A percentile compares a stretch with the other conserved stretches of the same genome.
Conservation (phyloP, 495 filamentous ascomycete species). For the Cercophora scortea region DNA sequence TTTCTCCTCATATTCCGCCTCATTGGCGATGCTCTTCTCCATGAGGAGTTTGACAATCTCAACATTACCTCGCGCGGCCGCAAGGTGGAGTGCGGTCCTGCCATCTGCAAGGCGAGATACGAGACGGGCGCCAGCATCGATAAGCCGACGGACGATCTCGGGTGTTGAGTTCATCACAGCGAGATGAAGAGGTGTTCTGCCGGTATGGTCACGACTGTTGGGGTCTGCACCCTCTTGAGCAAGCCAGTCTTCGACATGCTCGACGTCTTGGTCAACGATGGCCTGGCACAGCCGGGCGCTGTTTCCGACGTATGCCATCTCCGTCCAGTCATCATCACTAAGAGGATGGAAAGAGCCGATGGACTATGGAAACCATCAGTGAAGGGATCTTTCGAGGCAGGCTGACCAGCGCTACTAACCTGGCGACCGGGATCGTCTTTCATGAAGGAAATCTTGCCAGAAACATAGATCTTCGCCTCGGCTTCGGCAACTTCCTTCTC, state of each 20-base stretch:
- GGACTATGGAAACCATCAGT: slow-evolving; percentile 18
- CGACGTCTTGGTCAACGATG: slow-evolving; percentile 61
- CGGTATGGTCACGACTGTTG: slow-evolving; percentile 67
- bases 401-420: slow-evolving; percentile 22
- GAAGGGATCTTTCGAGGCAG: not conserved
- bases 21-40: slow-evolving; percentile 60
- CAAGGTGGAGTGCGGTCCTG: slow-evolving; percentile 69
- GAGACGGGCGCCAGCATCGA: slow-evolving; percentile 66
- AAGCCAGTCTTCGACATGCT: slow-evolving; percentile 62
- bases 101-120: slow-evolving; percentile 69
- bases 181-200: slow-evolving; percentile 70
- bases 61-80: slow-evolving; percentile 55
- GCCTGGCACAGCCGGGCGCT: slow-evolving; percentile 65
- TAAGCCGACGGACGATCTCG: slow-evolving; percentile 59
- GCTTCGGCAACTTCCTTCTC: slow-evolving; percentile 60
- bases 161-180: slow-evolving; percentile 59
- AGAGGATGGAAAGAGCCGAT: slow-evolving; percentile 69
- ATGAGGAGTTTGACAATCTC: slow-evolving; percentile 65
- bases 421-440: slow-evolving; percentile 75
- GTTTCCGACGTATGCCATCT: slow-evolving; percentile 68
- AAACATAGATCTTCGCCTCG: slow-evolving; percentile 65
- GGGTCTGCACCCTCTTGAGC: slow-evolving; percentile 50
- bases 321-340: slow-evolving; percentile 74
- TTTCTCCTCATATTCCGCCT: slow-evolving; percentile 55
- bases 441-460: slow-evolving; percentile 61